phyloP scores from a whole-genome alignment of 2,329 filamentous ascomycete species.

The Exophiala aquamarina region DNA sequence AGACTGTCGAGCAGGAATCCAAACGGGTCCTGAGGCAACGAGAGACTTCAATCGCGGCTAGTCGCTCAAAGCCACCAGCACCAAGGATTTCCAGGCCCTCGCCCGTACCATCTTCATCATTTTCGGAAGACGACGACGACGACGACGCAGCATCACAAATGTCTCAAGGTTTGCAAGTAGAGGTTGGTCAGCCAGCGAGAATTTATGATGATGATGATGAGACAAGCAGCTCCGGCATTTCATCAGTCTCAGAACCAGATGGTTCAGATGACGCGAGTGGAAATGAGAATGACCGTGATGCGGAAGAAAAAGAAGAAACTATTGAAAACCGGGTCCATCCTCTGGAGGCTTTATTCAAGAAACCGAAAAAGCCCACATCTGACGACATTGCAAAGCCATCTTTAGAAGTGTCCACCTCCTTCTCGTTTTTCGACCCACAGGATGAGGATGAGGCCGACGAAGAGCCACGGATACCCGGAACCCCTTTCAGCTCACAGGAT shows the following conservation, averaged over 20 bases:
- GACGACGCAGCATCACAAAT: no score
- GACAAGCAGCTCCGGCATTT: slow-evolving; percentile 29
- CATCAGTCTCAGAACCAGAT: slow-evolving; percentile 20
- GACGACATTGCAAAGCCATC: slow-evolving; percentile 36
- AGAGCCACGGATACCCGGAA: slow-evolving; percentile 59
- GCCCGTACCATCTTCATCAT: slow-evolving; percentile 3
- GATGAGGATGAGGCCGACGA: slow-evolving; percentile 49
- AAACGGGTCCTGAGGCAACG: slow-evolving; percentile 13
- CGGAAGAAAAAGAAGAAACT: slow-evolving; percentile 22
- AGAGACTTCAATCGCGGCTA: slow-evolving; percentile 29
- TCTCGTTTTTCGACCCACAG: slow-evolving; percentile 74
- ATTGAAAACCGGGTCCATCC: slow-evolving; percentile 73
- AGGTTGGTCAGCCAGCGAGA: slow-evolving; percentile 35
- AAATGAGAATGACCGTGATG: slow-evolving; percentile 18
- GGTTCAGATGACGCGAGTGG: slow-evolving; percentile 19
- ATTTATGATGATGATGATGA: slow-evolving; percentile 34
- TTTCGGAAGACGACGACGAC: slow-evolving; percentile 31
- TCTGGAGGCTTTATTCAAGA: slow-evolving; percentile 89
- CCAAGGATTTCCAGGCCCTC: neutral
- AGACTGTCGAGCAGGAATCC: slow-evolving; percentile 61
- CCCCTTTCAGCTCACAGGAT: slow-evolving; percentile 79
- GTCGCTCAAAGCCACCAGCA: neutral
- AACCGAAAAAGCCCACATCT: slow-evolving; percentile 48
- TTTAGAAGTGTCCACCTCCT: slow-evolving; percentile 56
- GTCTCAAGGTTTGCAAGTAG: slow-evolving; percentile 5